phyloP scores from a whole-genome alignment of 2,329 filamentous ascomycete genomes.

The Beauveria sp. region DNA sequence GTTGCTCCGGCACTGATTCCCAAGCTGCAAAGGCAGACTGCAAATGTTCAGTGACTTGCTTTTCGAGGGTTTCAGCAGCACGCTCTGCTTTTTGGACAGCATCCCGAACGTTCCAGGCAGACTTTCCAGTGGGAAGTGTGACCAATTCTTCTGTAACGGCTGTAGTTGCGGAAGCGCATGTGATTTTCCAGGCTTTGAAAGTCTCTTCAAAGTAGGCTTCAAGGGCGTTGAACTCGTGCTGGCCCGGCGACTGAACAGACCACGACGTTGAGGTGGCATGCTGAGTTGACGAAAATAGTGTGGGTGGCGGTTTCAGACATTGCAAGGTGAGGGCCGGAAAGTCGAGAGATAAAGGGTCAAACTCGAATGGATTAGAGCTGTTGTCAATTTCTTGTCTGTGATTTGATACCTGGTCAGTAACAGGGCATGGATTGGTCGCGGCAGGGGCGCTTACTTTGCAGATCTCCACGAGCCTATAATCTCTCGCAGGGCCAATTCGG shows the following conservation, averaged over 20 bases:
- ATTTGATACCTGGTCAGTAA: constrained; percentile 14
- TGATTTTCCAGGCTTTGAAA: constrained; percentile 57
- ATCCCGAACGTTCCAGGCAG: constrained; percentile 36
- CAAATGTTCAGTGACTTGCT: constrained; percentile 65
- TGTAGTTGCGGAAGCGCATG: constrained; percentile 43
- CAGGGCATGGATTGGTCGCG: neutral
- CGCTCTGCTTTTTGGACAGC: constrained; percentile 41
- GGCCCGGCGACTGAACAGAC: constrained; percentile 68
- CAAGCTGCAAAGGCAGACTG: constrained; percentile 72
- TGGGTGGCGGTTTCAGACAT: constrained; percentile 72
- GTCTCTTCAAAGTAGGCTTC: constrained; percentile 58
- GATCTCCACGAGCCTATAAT: constrained; percentile 73
- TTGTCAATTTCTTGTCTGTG: constrained; percentile 48
- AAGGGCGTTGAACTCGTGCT: constrained; percentile 67
- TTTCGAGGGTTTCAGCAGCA: constrained; percentile 54
- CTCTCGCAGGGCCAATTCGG: constrained; percentile 79
- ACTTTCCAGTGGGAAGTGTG: constrained; percentile 36
- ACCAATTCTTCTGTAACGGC: constrained; percentile 42
- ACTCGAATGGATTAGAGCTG: constrained; percentile 58
- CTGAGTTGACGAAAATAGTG: constrained; percentile 73
- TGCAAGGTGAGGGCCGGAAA: constrained; percentile 81
- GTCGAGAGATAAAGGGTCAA: constrained; percentile 77
- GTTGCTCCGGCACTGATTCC: constrained; percentile 52
- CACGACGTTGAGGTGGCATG: constrained; percentile 73
- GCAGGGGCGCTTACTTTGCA: constrained; percentile 59